Percentiles rank a stretch among this genome's conserved stretches.
Evolutionary conservation across 352 stramenopile genomes (phyloP).

Genomic region (Phytophthora citricola): DNA sequence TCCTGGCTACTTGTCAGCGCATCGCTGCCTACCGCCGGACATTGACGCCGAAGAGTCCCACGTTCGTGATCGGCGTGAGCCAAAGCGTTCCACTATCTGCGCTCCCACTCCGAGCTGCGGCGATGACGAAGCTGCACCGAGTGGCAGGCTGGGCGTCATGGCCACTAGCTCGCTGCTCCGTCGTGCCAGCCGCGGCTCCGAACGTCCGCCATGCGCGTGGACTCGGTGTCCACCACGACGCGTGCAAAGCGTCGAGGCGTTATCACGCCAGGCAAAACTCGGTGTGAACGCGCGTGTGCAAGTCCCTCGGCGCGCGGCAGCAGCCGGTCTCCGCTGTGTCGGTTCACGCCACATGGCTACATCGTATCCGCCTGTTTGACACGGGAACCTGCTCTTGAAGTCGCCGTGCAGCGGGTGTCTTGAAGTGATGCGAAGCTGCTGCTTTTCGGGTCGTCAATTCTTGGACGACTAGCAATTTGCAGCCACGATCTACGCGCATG

Average conservation of each 20-base stretch:
- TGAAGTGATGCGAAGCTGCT: background rate
- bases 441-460: background rate
- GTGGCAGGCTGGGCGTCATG: background rate
- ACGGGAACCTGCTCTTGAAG: too few species aligned
- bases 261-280: background rate
- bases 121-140: slow-evolving; percentile 30
- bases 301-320: too few species aligned
- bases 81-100: slow-evolving; percentile 3
- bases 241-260: background rate
- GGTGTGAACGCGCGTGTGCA: background rate
- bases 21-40: slow-evolving; percentile 2
- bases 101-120: slow-evolving; percentile 13
- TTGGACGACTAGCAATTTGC: background rate
- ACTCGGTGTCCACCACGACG: background rate
- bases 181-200: slow-evolving; percentile 6
- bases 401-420: too few species aligned
- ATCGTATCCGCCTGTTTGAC: background rate
- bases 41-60: slow-evolving; percentile 21
- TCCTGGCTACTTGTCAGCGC: slow-evolving; percentile 23
- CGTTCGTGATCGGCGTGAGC: slow-evolving; percentile 5
- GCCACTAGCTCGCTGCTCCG: background rate
- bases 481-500: background rate
- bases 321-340: background rate
- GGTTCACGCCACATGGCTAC: background rate
- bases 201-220: slow-evolving; percentile 14